Evolutionary conservation across 2,329 filamentous ascomycete genomes (phyloP).

Genomic region (Blastomyces percursus): DNA sequence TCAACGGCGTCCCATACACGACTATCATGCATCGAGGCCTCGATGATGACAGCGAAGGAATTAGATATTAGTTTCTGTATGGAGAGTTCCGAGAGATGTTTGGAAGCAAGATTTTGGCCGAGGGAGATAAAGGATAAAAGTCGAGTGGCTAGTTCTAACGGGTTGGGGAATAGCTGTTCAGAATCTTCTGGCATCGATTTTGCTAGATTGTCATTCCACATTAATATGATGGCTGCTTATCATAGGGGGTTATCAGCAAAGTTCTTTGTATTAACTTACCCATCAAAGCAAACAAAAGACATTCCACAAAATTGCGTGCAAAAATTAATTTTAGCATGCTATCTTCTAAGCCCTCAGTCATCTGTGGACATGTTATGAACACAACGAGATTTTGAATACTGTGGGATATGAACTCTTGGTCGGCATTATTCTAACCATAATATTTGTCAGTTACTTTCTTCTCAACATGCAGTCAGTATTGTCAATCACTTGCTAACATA

Average conservation of each 20-base stretch:
- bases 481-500: constrained; percentile 9
- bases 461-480: constrained; percentile 8
- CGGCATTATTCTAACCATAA: constrained; percentile 21
- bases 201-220: constrained; percentile 14
- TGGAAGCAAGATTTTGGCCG: constrained; percentile 14
- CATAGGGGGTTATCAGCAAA: background rate
- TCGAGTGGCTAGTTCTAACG: constrained; percentile 25
- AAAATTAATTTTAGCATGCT: constrained; percentile 41
- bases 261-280: constrained; percentile 31
- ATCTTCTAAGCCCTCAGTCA: constrained; percentile 39
- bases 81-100: constrained; percentile 13
- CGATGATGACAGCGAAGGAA: constrained; percentile 39
- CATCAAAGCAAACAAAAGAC: constrained; percentile 45
- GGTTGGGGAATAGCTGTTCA: constrained; percentile 26
- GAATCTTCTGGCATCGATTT: constrained; percentile 19
- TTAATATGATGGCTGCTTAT: background rate
- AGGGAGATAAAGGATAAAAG: constrained; percentile 28
- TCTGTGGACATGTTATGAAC: constrained; percentile 48
- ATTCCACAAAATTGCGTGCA: constrained; percentile 46
- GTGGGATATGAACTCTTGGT: constrained; percentile 31
- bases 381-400: constrained; percentile 46
- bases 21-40: constrained; percentile 38
- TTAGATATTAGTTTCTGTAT: constrained; percentile 32
- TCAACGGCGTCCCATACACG: constrained; percentile 38
- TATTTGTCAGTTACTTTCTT: background rate